Base-by-base conservation (phyloP, 495 filamentous ascomycete species). In the Tuber melanosporum region DNA sequence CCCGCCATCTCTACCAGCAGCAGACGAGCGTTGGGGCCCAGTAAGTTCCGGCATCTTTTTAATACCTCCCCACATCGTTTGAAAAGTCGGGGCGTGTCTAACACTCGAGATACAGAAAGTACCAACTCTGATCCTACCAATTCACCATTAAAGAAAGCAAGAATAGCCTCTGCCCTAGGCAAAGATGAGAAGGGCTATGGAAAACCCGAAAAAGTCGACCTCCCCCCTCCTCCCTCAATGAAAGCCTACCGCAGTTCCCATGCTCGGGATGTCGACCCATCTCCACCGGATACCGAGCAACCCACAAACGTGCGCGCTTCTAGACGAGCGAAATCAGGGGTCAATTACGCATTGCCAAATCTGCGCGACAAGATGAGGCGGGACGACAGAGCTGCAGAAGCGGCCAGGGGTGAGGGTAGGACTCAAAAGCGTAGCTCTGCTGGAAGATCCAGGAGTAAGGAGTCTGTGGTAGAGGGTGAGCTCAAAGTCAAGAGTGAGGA, bases 341-440 rank as follows among this genome's bases (percentile, higher is more conserved):
- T 97, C 71, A 95, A 92, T 85, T 97, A 97, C 83, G 92, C 93
- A 39, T 92, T 95, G 83, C 93, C 93, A 14, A 96, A 92, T 81
- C 86, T 97, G 46, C 88, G 92, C 73, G 91, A 90, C 80, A 97
- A 97, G 85, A 96, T 97, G 93, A 88, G 93, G 72, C 90, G 93
- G 32, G 81, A 83, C n/a, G 81, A 83, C 73, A 80, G 49, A 76
- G 66, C 47, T 32, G 57, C 57, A 7, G 78, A 80, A 44, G 43
- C 42, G 12, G 66, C 44, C 5, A 79, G 75, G 62, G 52, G 73
- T 4, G 78, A 80, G 43, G 71, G 73, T 66, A 80, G 71, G 45
- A 32, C 71, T 44, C 70, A 71, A 3, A 81, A 75, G n/a, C 74
- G 78, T 19, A 44, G 71, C 22, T 71, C 74, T 26, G 43, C 36